Percentiles rank a stretch among this genome's conserved stretches.
Evolutionary conservation across 1,139 yeast genomes (phyloP).

Genomic region (Suhomyces wounanorum): DNA sequence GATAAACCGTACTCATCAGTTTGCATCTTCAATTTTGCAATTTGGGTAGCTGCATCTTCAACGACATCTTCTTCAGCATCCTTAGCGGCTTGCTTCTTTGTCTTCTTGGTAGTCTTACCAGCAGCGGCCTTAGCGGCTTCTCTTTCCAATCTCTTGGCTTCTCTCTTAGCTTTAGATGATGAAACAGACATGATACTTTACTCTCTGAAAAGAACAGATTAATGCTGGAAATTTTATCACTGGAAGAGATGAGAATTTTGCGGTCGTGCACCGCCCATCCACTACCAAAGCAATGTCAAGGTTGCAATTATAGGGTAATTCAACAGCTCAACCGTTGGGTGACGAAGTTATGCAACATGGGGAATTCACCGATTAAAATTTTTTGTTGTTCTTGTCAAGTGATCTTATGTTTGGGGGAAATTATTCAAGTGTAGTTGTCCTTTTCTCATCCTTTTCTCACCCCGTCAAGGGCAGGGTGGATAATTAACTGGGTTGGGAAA

Average conservation of each 20-base stretch:
- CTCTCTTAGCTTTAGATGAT: conserved; percentile 97
- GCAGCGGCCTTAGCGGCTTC: conserved; percentile 69
- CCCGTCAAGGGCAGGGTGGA: too few species aligned
- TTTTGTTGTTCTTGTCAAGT: background rate
- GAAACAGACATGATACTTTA: conserved; percentile 54
- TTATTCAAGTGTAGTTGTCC: background rate
- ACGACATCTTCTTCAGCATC: conserved; percentile 61
- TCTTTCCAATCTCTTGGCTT: conserved; percentile 68
- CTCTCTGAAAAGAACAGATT: background rate
- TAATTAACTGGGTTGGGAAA: too few species aligned
- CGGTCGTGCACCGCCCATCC: conserved; percentile 4
- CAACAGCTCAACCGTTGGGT: too few species aligned
- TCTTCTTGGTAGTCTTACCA: conserved; percentile 70
- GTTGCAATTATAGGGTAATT: too few species aligned
- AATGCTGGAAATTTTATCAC: conserved; percentile 3
- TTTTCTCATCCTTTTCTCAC: background rate
- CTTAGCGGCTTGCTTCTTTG: conserved; percentile 56
- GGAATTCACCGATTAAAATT: too few species aligned
- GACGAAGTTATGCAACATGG: too few species aligned
- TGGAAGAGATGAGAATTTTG: conserved; percentile 16
- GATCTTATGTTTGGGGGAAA: too few species aligned
- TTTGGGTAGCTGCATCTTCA: conserved; percentile 70
- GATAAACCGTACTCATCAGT: conserved; percentile 91
- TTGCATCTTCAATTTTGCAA: conserved; percentile 87
- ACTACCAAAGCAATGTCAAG: background rate